phyloP scores from a whole-genome alignment of 352 stramenopile genomes.

The Phytophthora parvispora region DNA sequence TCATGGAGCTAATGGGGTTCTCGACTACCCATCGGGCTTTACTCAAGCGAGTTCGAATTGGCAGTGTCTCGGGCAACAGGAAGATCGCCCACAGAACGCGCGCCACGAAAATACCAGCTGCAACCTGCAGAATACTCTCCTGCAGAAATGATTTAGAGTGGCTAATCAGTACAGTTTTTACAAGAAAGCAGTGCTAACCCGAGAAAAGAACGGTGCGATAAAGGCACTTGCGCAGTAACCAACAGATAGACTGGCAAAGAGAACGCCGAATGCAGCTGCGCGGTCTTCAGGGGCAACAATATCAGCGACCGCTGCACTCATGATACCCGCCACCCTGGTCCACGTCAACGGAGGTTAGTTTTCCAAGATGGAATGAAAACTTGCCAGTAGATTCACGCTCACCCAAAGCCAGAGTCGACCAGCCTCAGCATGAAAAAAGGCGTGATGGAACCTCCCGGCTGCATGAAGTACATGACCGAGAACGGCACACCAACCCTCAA shows the following conservation, averaged over 20 bases:
- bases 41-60: conserved; percentile 36
- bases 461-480: conserved; percentile 76
- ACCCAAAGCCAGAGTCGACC: conserved; percentile 69
- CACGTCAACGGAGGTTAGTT: conserved; percentile 1
- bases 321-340: conserved; percentile 61
- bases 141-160: conserved; percentile 19
- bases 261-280: conserved; percentile 62
- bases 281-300: conserved; percentile 62
- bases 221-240: conserved; percentile 69
- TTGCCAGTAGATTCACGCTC: neutral
- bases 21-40: conserved; percentile 45
- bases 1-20: conserved; percentile 71
- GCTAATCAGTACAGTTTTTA: neutral
- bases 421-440: conserved; percentile 73
- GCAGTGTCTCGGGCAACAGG: conserved; percentile 70
- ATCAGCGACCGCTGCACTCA: conserved; percentile 70
- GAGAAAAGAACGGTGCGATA: conserved; percentile 58
- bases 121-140: conserved; percentile 60
- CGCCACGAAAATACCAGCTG: conserved; percentile 52
- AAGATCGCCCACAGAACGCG: conserved; percentile 67
- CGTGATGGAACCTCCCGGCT: conserved; percentile 60
- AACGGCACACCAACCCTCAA: conserved; percentile 69
- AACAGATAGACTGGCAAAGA: conserved; percentile 64
- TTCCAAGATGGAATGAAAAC: neutral
- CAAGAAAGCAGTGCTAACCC: conserved; percentile 36